phyloP scores from a whole-genome alignment of 1,139 yeast species.

The Blastobotrys capitulatus region DNA sequence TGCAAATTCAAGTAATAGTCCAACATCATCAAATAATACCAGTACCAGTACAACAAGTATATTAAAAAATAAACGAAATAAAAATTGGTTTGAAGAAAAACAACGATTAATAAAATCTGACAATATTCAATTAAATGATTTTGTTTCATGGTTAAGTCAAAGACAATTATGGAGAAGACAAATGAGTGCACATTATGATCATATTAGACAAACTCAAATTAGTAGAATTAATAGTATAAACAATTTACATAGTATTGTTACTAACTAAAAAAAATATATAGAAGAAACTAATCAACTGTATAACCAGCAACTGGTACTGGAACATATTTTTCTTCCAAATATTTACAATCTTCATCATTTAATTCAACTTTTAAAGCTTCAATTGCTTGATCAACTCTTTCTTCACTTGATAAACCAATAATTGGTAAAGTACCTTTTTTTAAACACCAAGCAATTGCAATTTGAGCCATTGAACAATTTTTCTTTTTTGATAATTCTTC shows the following conservation, averaged over 20 bases:
- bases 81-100: constrained; percentile 10
- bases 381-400: constrained; percentile 50
- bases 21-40: no score
- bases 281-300: no score
- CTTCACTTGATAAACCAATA: constrained; percentile 47
- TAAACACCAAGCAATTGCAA: constrained; percentile 52
- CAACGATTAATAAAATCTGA: constrained; percentile 7
- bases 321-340: constrained; percentile 46
- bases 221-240: neutral
- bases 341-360: constrained; percentile 41
- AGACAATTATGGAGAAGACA: constrained; percentile 7
- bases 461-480: constrained; percentile 46
- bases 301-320: neutral
- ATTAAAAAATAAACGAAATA: constrained; percentile 13
- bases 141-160: constrained; percentile 4
- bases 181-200: constrained; percentile 7
- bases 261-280: no score
- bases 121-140: constrained; percentile 3
- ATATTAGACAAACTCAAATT: constrained; percentile 4
- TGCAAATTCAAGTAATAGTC: no score
- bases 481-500: constrained; percentile 47
- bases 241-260: no score
- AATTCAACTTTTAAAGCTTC: constrained; percentile 41
- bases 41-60: constrained; percentile 6
- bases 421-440: constrained; percentile 50